These are phyloP conservation scores for Tulasnella sp. DNA, from an alignment of 768 basidiomycete genomes.

Conservation along the genomic window DNA sequence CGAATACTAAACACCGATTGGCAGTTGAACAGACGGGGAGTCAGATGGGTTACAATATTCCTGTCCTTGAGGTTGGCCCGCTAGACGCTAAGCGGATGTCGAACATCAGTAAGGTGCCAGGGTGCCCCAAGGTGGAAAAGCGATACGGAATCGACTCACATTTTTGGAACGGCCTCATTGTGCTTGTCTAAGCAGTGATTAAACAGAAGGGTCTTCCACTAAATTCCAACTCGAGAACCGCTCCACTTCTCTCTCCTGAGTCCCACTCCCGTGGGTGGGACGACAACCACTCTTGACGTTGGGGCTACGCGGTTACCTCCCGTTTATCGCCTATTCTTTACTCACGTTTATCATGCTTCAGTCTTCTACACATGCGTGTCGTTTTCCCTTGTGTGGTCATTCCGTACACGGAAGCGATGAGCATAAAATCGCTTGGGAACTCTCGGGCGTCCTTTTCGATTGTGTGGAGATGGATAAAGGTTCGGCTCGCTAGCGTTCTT, in stretches of 20 bases:
- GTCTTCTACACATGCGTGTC: slow-evolving; percentile 59
- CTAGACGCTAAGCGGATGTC: slow-evolving; percentile 56
- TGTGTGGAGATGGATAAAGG: slow-evolving; percentile 85
- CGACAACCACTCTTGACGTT: no score
- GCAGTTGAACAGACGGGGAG: no score
- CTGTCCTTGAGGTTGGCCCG: slow-evolving; percentile 69
- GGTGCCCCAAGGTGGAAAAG: no score
- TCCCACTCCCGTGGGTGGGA: no score
- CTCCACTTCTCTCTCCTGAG: no score
- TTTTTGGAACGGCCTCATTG: neutral
- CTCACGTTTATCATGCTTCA: no score
- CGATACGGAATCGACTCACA: no score
- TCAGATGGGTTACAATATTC: slow-evolving; percentile 70
- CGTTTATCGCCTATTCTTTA: no score
- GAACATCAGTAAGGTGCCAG: slow-evolving; percentile 59
- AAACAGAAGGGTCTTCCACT: slow-evolving; percentile 63
- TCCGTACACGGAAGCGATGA: slow-evolving; percentile 59
- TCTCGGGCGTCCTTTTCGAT: slow-evolving; percentile 82
- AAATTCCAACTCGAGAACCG: slow-evolving; percentile 54
- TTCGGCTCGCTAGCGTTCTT: slow-evolving; percentile 37
- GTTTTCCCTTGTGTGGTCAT: slow-evolving; percentile 66
- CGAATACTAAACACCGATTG: neutral
- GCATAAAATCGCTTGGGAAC: slow-evolving; percentile 58
- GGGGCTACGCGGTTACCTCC: neutral
- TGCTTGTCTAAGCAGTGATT: neutral